Evolutionary conservation across 139 green algal genomes (phyloP).

Genomic region (Closterium sp.): DNA sequence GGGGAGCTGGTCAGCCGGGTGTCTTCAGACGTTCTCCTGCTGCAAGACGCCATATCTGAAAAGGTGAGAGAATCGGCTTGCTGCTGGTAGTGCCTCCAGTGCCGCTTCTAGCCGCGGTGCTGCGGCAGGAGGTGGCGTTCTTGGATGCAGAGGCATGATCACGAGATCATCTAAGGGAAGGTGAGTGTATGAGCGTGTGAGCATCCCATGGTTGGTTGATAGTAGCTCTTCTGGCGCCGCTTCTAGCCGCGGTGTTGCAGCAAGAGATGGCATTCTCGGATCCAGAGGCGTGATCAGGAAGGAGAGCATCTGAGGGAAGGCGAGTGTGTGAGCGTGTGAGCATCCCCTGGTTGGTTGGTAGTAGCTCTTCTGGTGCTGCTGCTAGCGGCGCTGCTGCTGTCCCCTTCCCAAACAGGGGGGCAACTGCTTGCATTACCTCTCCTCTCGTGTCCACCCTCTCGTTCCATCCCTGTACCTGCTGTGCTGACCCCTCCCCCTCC

Average conservation of each 20-base stretch:
- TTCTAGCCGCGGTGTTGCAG: constrained; percentile 32
- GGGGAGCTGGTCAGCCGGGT: constrained; percentile 30
- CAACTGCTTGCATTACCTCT: no score
- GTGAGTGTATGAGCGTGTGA: background rate
- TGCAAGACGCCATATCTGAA: constrained; percentile 38
- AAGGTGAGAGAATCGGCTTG: constrained; percentile 35
- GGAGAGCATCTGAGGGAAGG: constrained; percentile 1
- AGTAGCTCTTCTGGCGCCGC: no score
- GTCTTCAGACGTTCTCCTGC: constrained; percentile 18
- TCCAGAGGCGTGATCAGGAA: background rate
- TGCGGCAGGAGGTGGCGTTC: constrained; percentile 44
- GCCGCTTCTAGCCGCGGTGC: no score
- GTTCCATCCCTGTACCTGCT: no score
- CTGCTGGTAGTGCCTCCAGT: no score
- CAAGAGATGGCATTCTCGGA: constrained; percentile 47
- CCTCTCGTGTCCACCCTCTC: background rate
- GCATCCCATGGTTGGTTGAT: no score
- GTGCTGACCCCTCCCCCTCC: no score
- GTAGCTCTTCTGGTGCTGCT: no score
- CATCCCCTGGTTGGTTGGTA: no score
- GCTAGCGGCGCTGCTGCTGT: constrained; percentile 28
- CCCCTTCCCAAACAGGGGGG: no score
- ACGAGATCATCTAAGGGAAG: constrained; percentile 5
- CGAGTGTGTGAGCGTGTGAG: background rate
- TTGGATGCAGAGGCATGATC: constrained; percentile 22